Base-by-base conservation (phyloP, 169 alveolate species). In the Sarcocystis neurona region DNA sequence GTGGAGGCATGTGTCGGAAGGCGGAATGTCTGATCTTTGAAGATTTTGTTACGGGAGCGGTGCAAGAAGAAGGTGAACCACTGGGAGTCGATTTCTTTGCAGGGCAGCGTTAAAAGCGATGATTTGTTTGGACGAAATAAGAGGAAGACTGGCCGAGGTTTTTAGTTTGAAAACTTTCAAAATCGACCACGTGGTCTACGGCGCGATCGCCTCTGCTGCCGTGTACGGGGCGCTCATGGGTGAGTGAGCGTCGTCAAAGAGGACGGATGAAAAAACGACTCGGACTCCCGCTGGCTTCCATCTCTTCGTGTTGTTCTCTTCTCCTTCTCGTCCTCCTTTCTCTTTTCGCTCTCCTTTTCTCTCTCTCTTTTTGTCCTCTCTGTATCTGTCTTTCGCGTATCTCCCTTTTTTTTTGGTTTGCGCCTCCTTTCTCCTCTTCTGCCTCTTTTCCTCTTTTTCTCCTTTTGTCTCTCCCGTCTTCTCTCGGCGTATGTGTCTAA, bases 161-260 rank as follows among this genome's bases (percentile, higher is more conserved):
- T 96, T 95, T 93, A 92, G 96, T 53, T 93, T 96, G 68, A 96
- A 95, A 86, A 87, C 95, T 47, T 94, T 95, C 93, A 95, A 95
- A 87, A 95, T 96, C 53, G 98, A 96, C 92, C 98, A 96, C 87
- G 98, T 96, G 48, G 96, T 96, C 18, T 97, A 95, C 77, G 98
- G 98, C 75, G 96, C 82, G 79, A 74, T 86, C 66, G 98, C 97
- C 34, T 92, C 97, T 34, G 96, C 96, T 6, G 96, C 94, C 12
- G 94, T 96, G n/a, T 96, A 96, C 85, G 98, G 98, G 48, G 97
- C 97, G 0, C 90, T 96, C 63, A 39, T 95, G 82, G 97, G 97
- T 41, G 94, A 94, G 12, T 58, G 74, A 30, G 93, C 79, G 15
- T 30, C 32, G 58, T 30, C 6, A 10, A 41, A 12, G 32, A 15